A percentile compares a stretch with the other conserved stretches of the same genome.
Evolutionary conservation across 192 early-diverging fungal genomes (phyloP).

Genomic region (Phycomyces blakesleeanus): DNA sequence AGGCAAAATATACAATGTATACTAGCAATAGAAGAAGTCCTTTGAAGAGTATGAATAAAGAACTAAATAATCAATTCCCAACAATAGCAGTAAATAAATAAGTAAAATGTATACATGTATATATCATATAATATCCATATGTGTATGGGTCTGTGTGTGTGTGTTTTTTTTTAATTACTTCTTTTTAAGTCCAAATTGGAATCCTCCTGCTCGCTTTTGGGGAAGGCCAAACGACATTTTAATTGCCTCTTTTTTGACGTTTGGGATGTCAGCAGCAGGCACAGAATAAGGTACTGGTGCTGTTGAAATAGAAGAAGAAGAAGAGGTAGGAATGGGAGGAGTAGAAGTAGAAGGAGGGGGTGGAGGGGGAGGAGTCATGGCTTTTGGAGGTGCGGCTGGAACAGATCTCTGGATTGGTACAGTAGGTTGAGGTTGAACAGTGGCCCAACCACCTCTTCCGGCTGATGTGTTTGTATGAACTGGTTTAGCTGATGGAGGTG

Average conservation of each 20-base stretch:
- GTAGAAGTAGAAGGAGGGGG: neutral
- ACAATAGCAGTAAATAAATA: too few species aligned
- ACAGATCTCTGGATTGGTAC: neutral
- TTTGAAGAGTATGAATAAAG: neutral
- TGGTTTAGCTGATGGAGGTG: neutral
- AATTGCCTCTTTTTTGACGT: conserved; percentile 6
- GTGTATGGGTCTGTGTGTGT: too few species aligned
- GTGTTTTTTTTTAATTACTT: conserved; percentile 6
- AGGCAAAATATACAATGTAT: too few species aligned
- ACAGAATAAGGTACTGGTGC: too few species aligned
- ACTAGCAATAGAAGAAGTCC: neutral
- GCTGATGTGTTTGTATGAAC: neutral
- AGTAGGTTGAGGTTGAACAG: neutral
- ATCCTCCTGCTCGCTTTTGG: conserved; percentile 7
- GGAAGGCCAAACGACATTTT: conserved; percentile 25
- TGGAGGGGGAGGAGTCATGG: neutral
- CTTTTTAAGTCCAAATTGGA: conserved; percentile 28
- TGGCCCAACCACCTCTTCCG: conserved; percentile 8
- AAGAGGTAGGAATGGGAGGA: too few species aligned
- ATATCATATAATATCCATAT: too few species aligned
- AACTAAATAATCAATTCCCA: neutral
- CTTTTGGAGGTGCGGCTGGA: neutral
- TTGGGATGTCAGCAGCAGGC: neutral
- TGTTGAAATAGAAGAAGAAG: neutral
- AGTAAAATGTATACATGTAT: too few species aligned